Evolutionary conservation across 192 early-diverging fungal genomes (phyloP).

Genomic region (Podila epigama): DNA sequence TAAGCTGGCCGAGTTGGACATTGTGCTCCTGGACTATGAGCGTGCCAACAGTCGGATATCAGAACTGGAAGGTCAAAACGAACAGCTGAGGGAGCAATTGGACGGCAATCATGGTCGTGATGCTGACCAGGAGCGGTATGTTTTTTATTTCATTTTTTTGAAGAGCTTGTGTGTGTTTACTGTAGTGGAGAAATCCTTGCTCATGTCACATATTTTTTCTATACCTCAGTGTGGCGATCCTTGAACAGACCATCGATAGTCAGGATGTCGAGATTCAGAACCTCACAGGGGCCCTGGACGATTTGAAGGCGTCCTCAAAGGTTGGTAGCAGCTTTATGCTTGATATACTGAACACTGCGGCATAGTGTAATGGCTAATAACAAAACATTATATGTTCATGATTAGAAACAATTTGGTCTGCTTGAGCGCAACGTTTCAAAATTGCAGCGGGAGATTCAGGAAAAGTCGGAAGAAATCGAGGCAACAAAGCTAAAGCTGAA

Average conservation of each 20-base stretch:
- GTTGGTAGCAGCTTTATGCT: not conserved
- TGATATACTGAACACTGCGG: no score
- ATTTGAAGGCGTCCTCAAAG: conserved; percentile 24
- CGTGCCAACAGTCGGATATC: conserved; percentile 75
- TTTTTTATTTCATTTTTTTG: not conserved
- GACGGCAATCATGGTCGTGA: conserved; percentile 38
- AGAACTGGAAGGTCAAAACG: conserved; percentile 75
- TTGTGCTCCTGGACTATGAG: conserved; percentile 85
- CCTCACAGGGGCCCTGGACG: conserved; percentile 22
- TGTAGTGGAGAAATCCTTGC: no score
- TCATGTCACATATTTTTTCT: not conserved
- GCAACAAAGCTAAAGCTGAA: conserved; percentile 61
- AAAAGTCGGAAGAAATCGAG: conserved; percentile 67
- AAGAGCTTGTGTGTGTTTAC: no score
- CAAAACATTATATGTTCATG: no score
- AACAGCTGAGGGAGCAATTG: conserved; percentile 38
- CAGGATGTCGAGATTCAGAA: conserved; percentile 36
- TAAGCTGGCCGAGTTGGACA: conserved; percentile 89
- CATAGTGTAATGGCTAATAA: no score
- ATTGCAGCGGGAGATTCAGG: conserved; percentile 36
- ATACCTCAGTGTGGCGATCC: conserved; percentile 23
- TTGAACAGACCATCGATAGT: conserved; percentile 51
- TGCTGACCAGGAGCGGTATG: conserved; percentile 31
- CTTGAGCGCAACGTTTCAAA: conserved; percentile 33
- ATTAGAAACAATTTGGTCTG: conserved; percentile 41